Base-by-base conservation (phyloP, 2,329 filamentous ascomycete species). In the Curvularia spicifera region DNA sequence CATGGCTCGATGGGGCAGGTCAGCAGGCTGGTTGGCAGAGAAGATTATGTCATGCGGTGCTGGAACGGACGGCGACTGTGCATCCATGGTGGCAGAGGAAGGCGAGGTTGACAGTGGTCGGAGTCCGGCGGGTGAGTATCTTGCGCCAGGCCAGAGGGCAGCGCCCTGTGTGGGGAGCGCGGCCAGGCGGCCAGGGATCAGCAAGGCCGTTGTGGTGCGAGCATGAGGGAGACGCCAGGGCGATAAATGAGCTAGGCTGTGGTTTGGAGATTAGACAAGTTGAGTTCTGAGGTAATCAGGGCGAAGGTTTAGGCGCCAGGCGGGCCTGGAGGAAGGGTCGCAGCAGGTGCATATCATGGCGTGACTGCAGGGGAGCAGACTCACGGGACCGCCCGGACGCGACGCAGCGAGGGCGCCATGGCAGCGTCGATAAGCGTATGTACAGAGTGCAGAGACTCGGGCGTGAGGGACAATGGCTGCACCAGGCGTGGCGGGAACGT, bases 221-320 rank as follows among this genome's bases (percentile, higher is more conserved):
- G 56, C 57, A 26, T 48, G 35, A 51, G 40, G 47, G 28, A 57
- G 40, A 48, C 35, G 60, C 56, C 61, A 49, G 33, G 53, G 33
- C 12, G 51, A 22, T 18, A 20, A 45, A 50, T 59, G 56, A 8
- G 48, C 53, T 50, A 57, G 65, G 51, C 59, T 62, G 44, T 54
- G 56, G 51, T 55, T 45, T 52, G 57, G 43, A 56, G 39, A 60
- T 71, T 64, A 72, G 70, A 67, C 50, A 51, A 46, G 24, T 64
- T 60, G 29, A 58, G 56, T 64, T 68, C 67, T 72, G 70, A 67
- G 58, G 53, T 71, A 65, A 71, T 68, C 66, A 64, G 54, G 48
- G 57, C 22, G 56, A 53, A 59, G 59, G 60, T 61, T 54, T 56
- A 54, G 55, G 61, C 53, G 46, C 12, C 44, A 48, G 63, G 50